Base-by-base conservation (phyloP, 768 basidiomycete genomes). In the Cystofilobasidium ferigula region DNA sequence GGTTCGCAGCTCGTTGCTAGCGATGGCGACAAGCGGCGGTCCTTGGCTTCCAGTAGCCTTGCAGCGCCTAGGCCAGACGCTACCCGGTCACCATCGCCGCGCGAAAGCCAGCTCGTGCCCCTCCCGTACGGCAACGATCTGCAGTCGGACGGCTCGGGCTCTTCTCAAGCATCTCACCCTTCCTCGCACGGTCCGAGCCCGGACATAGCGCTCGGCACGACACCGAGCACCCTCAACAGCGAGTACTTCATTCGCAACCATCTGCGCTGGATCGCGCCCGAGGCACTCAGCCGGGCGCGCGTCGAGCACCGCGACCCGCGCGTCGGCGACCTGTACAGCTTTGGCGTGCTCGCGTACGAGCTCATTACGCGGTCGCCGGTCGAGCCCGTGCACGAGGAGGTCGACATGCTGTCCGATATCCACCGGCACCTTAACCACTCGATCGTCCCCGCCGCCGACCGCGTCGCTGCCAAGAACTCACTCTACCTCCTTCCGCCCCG, bases 301-400 rank as follows among this genome's bases (percentile, higher is more conserved):
- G 18, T 10, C 12, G 26, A 16, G 0, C 20, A 40, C 3, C 48
- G 36, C 16, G 51, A 54, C 8, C 26, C 62, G 3, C 48, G 32
- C 16, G 62, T 51, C 26, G 62, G 62, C 20, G 73, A 74, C 61
- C 63, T 74, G 16, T 75, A 70, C 38, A 69, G 70, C 6, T 72
- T 73, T 47, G 74, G 72, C 9, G 71, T 73, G 8, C 32, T 70
- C 2, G 71, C 71, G 6, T 74, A 72, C 63, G 73, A 74, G 57
- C 56, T 73, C 32, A 18, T 74, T 3, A 72, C 71, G 3, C 70
- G 71, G 1, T 53, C 45, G 24, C 61, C 67, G 1, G 70, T 71
- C 7, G 72, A 73, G 32, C 8, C 62, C 61, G 16, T 51, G 53
- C 28, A 63, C 32, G 20, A 70, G 12, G 53, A 68, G 24, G 36